A percentile compares a stretch with the other conserved stretches of the same genome.
phyloP scores from a whole-genome alignment of 2,329 filamentous ascomycete genomes.

The Arthrobotrys musiformis region DNA sequence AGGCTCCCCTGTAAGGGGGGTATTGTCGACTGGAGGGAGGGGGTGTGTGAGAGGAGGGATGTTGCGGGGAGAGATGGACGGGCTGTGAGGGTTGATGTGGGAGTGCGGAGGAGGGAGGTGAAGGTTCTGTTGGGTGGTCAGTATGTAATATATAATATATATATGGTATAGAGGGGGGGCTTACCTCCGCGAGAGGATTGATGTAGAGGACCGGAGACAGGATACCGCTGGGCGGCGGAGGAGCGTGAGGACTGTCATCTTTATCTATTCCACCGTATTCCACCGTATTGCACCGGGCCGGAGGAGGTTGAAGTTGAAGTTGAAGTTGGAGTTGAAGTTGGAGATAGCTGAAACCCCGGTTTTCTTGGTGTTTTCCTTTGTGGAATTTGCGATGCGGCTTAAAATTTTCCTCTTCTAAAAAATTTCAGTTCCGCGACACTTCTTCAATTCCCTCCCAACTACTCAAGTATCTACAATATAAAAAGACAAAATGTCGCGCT shows the following conservation, averaged over 20 bases:
- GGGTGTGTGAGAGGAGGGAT: slow-evolving; percentile 9
- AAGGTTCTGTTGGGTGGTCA: slow-evolving; percentile 32
- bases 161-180: no score
- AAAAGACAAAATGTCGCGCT: slow-evolving; percentile 38
- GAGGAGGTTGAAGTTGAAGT: slow-evolving; percentile 1
- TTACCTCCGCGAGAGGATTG: slow-evolving; percentile 28
- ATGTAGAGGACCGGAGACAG: slow-evolving; percentile 19
- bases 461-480: neutral
- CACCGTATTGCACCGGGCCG: no score
- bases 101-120: slow-evolving; percentile 44
- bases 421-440: neutral
- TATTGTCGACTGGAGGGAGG: neutral
- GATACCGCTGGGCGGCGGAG: slow-evolving; percentile 35
- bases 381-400: slow-evolving; percentile 31
- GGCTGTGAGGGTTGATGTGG: neutral
- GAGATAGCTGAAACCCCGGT: no score
- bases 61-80: neutral
- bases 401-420: no score
- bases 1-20: neutral
- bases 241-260: slow-evolving; percentile 15
- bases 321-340: neutral
- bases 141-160: no score
- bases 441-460: neutral
- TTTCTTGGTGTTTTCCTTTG: neutral
- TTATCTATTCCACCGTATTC: neutral